phyloP scores from a whole-genome alignment of 1,284 basidiomycete genomes.

The Leccinum laetum region DNA sequence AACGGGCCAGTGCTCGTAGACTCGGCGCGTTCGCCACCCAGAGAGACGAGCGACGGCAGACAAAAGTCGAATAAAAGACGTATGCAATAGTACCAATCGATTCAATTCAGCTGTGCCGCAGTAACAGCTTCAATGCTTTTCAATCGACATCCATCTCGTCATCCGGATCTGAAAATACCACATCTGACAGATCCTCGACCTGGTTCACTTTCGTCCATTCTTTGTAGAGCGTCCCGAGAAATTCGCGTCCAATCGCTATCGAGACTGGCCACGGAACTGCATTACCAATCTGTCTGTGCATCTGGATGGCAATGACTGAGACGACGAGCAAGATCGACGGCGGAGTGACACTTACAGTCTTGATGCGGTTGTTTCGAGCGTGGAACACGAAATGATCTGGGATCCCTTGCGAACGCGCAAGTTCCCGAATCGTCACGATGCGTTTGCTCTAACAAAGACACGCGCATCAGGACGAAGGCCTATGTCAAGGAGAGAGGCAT shows the following conservation, averaged over 20 bases:
- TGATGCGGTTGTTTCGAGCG: slow-evolving; percentile 48
- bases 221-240: slow-evolving; percentile 49
- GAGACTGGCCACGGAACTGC: slow-evolving; percentile 68
- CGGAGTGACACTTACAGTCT: slow-evolving; percentile 48
- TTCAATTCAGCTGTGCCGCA: neutral
- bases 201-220: slow-evolving; percentile 42
- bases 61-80: neutral
- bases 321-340: neutral
- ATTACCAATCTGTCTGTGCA: slow-evolving; percentile 78
- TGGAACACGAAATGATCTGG: slow-evolving; percentile 68
- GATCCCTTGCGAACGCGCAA: slow-evolving; percentile 77
- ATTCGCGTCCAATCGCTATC: slow-evolving; percentile 60
- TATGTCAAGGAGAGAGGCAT: slow-evolving; percentile 18
- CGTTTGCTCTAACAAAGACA: slow-evolving; percentile 49
- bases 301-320: slow-evolving; percentile 37
- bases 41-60: neutral
- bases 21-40: neutral
- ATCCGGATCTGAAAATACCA: slow-evolving; percentile 10
- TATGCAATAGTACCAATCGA: neutral
- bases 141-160: slow-evolving; percentile 31
- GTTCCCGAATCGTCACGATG: slow-evolving; percentile 68
- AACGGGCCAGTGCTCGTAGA: neutral
- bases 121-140: slow-evolving; percentile 1
- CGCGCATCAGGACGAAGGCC: slow-evolving; percentile 3
- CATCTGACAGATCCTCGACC: slow-evolving; percentile 8